Percentiles rank a stretch among this genome's conserved stretches.
Evolutionary conservation across 495 filamentous ascomycete genomes (phyloP).

Genomic region (Neurospora intermedia): DNA sequence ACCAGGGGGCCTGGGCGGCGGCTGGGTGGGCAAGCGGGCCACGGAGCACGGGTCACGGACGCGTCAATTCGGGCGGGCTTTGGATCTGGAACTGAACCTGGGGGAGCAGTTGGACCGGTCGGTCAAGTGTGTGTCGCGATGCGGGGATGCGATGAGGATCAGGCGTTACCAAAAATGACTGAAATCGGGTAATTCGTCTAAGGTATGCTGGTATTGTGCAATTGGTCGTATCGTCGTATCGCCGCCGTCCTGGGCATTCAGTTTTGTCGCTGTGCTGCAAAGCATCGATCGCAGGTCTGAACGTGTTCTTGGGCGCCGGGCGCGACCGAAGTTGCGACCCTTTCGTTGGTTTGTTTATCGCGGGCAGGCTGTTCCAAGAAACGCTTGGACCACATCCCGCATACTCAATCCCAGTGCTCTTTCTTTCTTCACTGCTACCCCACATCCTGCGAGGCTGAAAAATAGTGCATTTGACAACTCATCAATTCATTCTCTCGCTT

Average conservation of each 20-base stretch:
- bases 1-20: not conserved
- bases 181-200: not conserved
- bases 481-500: not conserved
- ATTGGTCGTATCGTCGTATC: not conserved
- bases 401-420: not conserved
- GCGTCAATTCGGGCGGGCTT: not conserved
- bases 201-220: conserved; percentile 2
- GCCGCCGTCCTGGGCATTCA: not conserved
- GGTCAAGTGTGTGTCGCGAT: conserved; percentile 3
- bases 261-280: not conserved
- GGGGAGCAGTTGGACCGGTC: not conserved
- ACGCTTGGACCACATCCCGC: conserved; percentile 4
- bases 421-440: not conserved
- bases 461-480: not conserved
- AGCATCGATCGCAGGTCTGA: not conserved
- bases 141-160: not conserved
- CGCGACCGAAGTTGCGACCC: conserved; percentile 9
- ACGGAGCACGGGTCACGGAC: not conserved
- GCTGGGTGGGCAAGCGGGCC: not conserved
- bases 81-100: not conserved
- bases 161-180: not conserved
- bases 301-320: not conserved
- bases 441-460: not conserved
- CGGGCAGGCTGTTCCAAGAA: conserved; percentile 1
- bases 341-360: conserved; percentile 13